phyloP scores from a whole-genome alignment of 2,329 filamentous ascomycete genomes.

The Neonectria hederae region DNA sequence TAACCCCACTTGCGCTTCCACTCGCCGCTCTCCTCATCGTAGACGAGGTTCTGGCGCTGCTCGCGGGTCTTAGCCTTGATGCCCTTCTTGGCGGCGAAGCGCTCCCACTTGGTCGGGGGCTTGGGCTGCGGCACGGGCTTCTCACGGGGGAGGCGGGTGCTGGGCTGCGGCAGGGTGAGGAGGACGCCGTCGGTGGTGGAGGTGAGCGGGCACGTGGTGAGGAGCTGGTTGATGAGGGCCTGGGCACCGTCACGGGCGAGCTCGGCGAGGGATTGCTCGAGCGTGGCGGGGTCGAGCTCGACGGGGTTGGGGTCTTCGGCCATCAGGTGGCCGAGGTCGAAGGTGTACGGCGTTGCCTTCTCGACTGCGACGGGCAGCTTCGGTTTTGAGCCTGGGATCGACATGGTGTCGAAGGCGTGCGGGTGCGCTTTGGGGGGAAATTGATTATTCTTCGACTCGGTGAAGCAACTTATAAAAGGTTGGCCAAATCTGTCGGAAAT shows the following conservation, averaged over 20 bases:
- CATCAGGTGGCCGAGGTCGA: slow-evolving; percentile 89
- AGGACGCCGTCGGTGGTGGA: slow-evolving; percentile 77
- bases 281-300: slow-evolving; percentile 58
- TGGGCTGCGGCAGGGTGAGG: slow-evolving; percentile 76
- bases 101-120: slow-evolving; percentile 91
- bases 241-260: slow-evolving; percentile 91
- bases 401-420: slow-evolving; percentile 40
- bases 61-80: slow-evolving; percentile 90
- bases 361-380: slow-evolving; percentile 73
- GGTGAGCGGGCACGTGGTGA: slow-evolving; percentile 84
- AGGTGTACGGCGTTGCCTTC: slow-evolving; percentile 90
- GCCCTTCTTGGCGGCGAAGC: slow-evolving; percentile 96
- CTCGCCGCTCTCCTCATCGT: slow-evolving; percentile 83
- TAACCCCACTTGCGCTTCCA: slow-evolving; percentile 98
- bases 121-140: slow-evolving; percentile 88
- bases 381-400: slow-evolving; percentile 50
- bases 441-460: neutral
- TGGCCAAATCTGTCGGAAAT: neutral
- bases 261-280: slow-evolving; percentile 75
- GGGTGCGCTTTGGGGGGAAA: neutral
- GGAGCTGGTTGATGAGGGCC: slow-evolving; percentile 91
- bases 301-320: slow-evolving; percentile 89
- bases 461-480: neutral
- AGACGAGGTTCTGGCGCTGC: slow-evolving; percentile 77
- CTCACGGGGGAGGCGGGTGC: slow-evolving; percentile 83